A percentile compares a stretch with the other conserved stretches of the same genome.
These are phyloP conservation scores for Dactylonectria estremocensis DNA, from an alignment of 2,329 filamentous ascomycete species.

Conservation along the genomic window DNA sequence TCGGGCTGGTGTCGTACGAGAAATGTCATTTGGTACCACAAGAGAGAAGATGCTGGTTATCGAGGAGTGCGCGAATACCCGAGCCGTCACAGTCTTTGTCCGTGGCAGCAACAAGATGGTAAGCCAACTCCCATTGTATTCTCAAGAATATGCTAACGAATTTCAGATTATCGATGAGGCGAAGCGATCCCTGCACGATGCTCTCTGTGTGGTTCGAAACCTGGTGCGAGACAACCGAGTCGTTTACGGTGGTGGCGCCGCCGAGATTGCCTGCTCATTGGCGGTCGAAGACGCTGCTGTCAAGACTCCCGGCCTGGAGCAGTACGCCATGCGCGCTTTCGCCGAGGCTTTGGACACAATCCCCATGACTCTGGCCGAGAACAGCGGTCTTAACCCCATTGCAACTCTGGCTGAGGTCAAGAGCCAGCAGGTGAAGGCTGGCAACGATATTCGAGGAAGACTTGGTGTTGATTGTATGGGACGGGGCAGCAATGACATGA, in stretches of 20 bases:
- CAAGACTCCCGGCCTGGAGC: constrained; percentile 96
- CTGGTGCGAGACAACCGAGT: constrained; percentile 96
- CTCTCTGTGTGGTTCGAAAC: constrained; percentile 97
- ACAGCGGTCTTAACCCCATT: constrained; percentile 95
- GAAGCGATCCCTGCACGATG: constrained; percentile 96
- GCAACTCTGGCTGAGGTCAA: constrained; percentile 96
- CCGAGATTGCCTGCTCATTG: constrained; percentile 96
- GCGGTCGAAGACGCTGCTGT: constrained; percentile 96
- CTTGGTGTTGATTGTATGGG: constrained; percentile 99
- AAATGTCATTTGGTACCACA: constrained; percentile 97
- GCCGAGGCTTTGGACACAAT: constrained; percentile 93
- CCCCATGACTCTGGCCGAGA: constrained; percentile 97
- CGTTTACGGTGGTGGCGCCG: constrained; percentile 96
- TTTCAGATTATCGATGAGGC: constrained; percentile 96
- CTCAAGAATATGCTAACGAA: constrained; percentile 37
- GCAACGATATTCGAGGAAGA: constrained; percentile 65
- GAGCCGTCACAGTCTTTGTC: constrained; percentile 96
- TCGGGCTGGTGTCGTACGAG: constrained; percentile 88
- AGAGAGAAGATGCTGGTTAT: constrained; percentile 99
- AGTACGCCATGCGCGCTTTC: constrained; percentile 99
- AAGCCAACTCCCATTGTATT: constrained; percentile 49
- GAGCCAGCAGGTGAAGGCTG: constrained; percentile 92
- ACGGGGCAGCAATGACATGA: constrained; percentile 96
- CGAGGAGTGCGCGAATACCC: constrained; percentile 98
- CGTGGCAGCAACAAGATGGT: constrained; percentile 99